phyloP scores from a whole-genome alignment of 352 stramenopile species.

The Pythium oligandrum region DNA sequence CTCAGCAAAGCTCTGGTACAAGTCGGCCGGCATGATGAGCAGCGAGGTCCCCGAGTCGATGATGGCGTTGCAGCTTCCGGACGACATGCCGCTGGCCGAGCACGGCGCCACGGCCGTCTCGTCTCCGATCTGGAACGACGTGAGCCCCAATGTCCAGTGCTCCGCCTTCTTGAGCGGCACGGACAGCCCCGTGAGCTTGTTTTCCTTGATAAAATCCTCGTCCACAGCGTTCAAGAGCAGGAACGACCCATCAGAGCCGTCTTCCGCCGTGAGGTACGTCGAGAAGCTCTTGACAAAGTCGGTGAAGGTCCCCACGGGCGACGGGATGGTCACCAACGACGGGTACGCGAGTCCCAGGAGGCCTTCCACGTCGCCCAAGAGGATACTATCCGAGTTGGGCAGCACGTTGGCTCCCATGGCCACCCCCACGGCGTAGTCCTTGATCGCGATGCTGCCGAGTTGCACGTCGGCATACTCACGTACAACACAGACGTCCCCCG shows the following conservation, averaged over 20 bases:
- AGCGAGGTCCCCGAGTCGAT: slow-evolving; percentile 39
- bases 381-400: slow-evolving; percentile 26
- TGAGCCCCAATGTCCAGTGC: slow-evolving; percentile 76
- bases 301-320: slow-evolving; percentile 40
- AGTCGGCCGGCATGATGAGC: slow-evolving; percentile 19
- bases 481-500: slow-evolving; percentile 14
- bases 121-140: slow-evolving; percentile 45
- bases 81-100: slow-evolving; percentile 5
- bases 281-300: slow-evolving; percentile 65
- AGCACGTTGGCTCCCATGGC: slow-evolving; percentile 7
- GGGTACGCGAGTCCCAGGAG: slow-evolving; percentile 63
- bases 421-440: slow-evolving; percentile 12
- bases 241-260: slow-evolving; percentile 48
- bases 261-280: slow-evolving; percentile 47
- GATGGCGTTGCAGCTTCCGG: slow-evolving; percentile 22
- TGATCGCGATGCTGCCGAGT: slow-evolving; percentile 10
- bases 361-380: slow-evolving; percentile 45
- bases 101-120: slow-evolving; percentile 35
- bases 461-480: slow-evolving; percentile 5
- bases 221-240: slow-evolving; percentile 68
- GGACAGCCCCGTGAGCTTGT: slow-evolving; percentile 37
- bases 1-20: slow-evolving; percentile 32
- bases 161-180: slow-evolving; percentile 41
- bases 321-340: slow-evolving; percentile 44
- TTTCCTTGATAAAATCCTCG: slow-evolving; percentile 36